Conservation (phyloP, 495 filamentous ascomycete genomes). For the Aspergillus campestris region DNA sequence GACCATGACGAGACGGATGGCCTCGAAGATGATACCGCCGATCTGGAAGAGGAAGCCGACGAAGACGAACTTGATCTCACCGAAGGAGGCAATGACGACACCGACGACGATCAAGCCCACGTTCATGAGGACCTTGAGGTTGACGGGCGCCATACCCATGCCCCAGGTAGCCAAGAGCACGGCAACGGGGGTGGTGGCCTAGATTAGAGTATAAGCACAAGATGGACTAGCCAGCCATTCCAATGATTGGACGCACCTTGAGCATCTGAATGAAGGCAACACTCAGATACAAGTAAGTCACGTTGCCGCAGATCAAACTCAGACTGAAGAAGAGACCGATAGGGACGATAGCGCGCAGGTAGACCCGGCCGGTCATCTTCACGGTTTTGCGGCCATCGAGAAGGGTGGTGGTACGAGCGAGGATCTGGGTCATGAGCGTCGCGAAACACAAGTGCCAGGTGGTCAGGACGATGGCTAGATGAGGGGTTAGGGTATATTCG, state of each 20-base stretch:
- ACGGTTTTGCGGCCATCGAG: slow-evolving; percentile 86
- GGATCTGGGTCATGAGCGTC: slow-evolving; percentile 80
- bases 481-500: slow-evolving; percentile 3
- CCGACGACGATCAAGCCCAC: slow-evolving; percentile 84
- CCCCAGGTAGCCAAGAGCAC: slow-evolving; percentile 80
- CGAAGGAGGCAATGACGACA: slow-evolving; percentile 82
- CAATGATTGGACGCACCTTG: slow-evolving; percentile 50
- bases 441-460: slow-evolving; percentile 90
- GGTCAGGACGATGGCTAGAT: slow-evolving; percentile 62
- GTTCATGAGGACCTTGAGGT: slow-evolving; percentile 72
- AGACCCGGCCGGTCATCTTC: slow-evolving; percentile 89
- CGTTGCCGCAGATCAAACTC: slow-evolving; percentile 89
- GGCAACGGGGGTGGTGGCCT: slow-evolving; percentile 87
- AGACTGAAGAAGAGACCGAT: slow-evolving; percentile 91
- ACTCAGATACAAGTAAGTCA: slow-evolving; percentile 85
- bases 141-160: slow-evolving; percentile 67
- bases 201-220: slow-evolving; percentile 8
- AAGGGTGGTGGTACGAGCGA: slow-evolving; percentile 74
- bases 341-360: slow-evolving; percentile 83
- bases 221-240: neutral
- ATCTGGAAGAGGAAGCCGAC: slow-evolving; percentile 82
- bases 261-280: slow-evolving; percentile 98
- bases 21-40: slow-evolving; percentile 80
- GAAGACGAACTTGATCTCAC: slow-evolving; percentile 86
- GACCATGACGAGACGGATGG: slow-evolving; percentile 85